Conservation (phyloP, 768 basidiomycete species). For the Pleurotus djamor region DNA sequence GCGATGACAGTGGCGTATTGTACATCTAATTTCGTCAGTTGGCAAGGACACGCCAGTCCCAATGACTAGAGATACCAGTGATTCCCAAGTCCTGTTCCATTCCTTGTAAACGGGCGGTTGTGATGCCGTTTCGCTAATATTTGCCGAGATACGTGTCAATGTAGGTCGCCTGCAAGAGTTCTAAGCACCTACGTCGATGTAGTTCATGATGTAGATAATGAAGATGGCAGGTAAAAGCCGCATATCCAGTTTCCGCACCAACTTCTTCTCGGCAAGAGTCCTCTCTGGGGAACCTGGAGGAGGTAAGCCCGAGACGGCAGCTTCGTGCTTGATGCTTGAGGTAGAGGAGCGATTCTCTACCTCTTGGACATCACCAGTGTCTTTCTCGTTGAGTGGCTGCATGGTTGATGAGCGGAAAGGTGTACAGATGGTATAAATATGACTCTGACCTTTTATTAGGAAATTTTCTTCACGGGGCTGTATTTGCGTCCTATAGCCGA, state of each 20-base stretch:
- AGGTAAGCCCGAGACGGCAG: conserved; percentile 9
- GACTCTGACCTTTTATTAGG: too few relatives aligned
- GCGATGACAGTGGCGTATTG: conserved; percentile 53
- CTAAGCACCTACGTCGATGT: conserved; percentile 50
- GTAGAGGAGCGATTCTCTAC: conserved; percentile 11
- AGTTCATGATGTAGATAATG: conserved; percentile 64
- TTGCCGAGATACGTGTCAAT: too few relatives aligned
- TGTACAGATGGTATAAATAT: too few relatives aligned
- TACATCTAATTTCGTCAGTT: conserved; percentile 16
- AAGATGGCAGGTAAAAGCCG: conserved; percentile 57
- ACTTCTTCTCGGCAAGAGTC: conserved; percentile 32
- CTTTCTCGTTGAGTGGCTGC: conserved; percentile 7
- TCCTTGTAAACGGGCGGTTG: conserved; percentile 47
- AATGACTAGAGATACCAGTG: too few relatives aligned
- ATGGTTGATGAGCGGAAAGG: too few relatives aligned
- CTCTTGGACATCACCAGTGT: conserved; percentile 13
- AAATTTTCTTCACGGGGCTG: too few relatives aligned
- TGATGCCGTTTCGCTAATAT: conserved; percentile 44
- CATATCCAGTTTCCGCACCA: conserved; percentile 55
- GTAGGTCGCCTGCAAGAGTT: not conserved
- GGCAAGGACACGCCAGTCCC: too few relatives aligned
- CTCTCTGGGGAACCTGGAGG: conserved; percentile 26
- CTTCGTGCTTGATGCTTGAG: not conserved
- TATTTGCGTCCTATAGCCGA: too few relatives aligned
- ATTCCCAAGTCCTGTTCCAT: conserved; percentile 46